These are phyloP conservation scores for Amanita inopinata DNA, from an alignment of 768 basidiomycete species.

Conservation along the genomic window DNA sequence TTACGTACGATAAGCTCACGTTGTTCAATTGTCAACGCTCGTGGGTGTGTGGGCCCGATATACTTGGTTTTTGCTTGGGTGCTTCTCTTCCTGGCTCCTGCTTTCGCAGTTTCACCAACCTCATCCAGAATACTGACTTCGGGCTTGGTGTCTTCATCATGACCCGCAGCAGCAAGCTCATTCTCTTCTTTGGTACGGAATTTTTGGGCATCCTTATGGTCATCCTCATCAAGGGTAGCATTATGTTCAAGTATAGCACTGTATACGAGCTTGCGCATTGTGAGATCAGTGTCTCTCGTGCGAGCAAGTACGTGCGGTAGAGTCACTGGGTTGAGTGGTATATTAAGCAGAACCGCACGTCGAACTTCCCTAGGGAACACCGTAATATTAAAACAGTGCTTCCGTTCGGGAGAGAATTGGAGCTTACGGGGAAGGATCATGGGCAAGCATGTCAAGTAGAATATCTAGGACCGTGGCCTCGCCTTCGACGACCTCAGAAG, in stretches of 20 bases:
- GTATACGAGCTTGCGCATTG: constrained; percentile 69
- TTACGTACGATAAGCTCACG: constrained; percentile 70
- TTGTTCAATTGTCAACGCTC: constrained; percentile 57
- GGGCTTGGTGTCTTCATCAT: constrained; percentile 2
- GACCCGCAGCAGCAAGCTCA: not conserved
- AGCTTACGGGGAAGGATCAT: constrained; percentile 72
- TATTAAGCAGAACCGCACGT: constrained; percentile 62
- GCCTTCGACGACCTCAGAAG: constrained; percentile 38
- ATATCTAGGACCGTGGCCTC: constrained; percentile 45
- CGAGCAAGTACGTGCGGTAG: constrained; percentile 64
- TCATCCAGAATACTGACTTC: not conserved
- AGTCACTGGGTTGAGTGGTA: constrained; percentile 45
- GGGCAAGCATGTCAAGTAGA: constrained; percentile 55
- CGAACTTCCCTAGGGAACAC: constrained; percentile 94
- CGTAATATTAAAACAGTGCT: too few relatives aligned
- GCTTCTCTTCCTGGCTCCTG: not conserved
- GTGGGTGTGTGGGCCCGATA: constrained; percentile 54
- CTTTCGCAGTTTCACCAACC: not conserved
- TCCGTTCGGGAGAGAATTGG: not conserved
- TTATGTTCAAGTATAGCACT: constrained; percentile 42
- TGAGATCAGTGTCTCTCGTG: constrained; percentile 69
- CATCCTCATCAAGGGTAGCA: constrained; percentile 16
- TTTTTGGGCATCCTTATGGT: constrained; percentile 11
- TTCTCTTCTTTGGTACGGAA: constrained; percentile 5
- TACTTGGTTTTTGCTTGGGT: constrained; percentile 1